These are phyloP conservation scores for Hirschfeldia incana DNA, from an alignment of 345 rosid species.

Conservation along the genomic window DNA sequence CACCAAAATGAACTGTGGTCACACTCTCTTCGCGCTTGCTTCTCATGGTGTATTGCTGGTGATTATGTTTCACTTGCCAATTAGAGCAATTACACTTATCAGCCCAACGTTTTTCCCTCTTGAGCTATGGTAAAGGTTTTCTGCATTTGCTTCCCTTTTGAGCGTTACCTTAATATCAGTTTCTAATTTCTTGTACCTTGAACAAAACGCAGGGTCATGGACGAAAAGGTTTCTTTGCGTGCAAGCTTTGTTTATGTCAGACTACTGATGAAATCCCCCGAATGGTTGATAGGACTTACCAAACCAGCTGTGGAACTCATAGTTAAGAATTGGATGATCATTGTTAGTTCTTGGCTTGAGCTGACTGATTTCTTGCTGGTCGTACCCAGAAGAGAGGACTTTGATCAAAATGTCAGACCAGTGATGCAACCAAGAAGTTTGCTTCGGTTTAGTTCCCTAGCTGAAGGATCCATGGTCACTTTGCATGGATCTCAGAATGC, in stretches of 20 bases:
- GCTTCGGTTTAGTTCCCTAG: background rate
- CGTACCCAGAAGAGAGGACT: constrained; percentile 1
- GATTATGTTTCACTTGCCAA: constrained; percentile 21
- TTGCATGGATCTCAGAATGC: constrained; percentile 5
- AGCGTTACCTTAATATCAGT: background rate
- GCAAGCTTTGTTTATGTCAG: background rate
- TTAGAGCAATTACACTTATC: constrained; percentile 10
- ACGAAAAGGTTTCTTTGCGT: background rate
- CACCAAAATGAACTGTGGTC: constrained; percentile 2
- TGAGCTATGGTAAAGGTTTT: constrained; percentile 15
- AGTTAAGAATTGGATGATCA: constrained; percentile 20
- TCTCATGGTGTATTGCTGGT: constrained; percentile 24
- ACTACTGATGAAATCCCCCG: background rate
- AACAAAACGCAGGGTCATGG: background rate
- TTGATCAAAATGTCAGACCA: constrained; percentile 18
- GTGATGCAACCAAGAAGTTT: background rate
- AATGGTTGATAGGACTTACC: background rate
- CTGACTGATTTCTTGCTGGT: constrained; percentile 27
- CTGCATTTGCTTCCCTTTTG: background rate
- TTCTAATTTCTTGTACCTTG: background rate
- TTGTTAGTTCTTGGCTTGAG: constrained; percentile 26
- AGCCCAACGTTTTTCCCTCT: constrained; percentile 33
- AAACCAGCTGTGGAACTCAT: background rate
- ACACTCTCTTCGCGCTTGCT: constrained; percentile 28
- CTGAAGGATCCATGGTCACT: constrained; percentile 20